Evolutionary conservation across 306 rosid species (phyloP).

Genomic region (Begonia peltatifolia): DNA sequence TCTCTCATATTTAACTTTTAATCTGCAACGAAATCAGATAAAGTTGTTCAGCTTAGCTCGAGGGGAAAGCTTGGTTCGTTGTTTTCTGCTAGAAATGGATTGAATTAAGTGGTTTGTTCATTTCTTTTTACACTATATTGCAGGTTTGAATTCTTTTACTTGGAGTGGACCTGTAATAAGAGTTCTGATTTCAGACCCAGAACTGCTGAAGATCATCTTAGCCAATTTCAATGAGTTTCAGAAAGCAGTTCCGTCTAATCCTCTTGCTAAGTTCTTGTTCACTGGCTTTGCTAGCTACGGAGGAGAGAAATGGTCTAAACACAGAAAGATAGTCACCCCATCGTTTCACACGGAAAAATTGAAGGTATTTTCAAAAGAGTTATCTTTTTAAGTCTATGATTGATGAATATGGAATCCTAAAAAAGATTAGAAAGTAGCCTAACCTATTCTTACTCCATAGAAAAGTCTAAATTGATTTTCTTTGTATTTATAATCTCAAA

Average conservation of each 20-base stretch:
- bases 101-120: no score
- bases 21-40: no score
- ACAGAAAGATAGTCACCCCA: conserved; percentile 6
- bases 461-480: no score
- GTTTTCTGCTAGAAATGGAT: neutral
- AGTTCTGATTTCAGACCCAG: conserved; percentile 16
- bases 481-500: no score
- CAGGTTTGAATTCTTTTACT: conserved; percentile 16
- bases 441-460: no score
- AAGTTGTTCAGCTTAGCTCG: no score
- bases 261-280: neutral
- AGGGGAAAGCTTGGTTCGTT: neutral
- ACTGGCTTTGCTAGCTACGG: neutral
- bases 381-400: no score
- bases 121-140: neutral
- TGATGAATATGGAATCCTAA: no score
- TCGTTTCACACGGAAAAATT: conserved; percentile 2
- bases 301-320: conserved; percentile 4
- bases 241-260: neutral
- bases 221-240: conserved; percentile 6
- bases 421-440: no score
- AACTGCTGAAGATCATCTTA: conserved; percentile 17
- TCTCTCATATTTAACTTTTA: no score
- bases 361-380: conserved; percentile 1
- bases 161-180: conserved; percentile 19